phyloP scores from a whole-genome alignment of 1,284 basidiomycete genomes.

The Lignosus rhinocerotis region DNA sequence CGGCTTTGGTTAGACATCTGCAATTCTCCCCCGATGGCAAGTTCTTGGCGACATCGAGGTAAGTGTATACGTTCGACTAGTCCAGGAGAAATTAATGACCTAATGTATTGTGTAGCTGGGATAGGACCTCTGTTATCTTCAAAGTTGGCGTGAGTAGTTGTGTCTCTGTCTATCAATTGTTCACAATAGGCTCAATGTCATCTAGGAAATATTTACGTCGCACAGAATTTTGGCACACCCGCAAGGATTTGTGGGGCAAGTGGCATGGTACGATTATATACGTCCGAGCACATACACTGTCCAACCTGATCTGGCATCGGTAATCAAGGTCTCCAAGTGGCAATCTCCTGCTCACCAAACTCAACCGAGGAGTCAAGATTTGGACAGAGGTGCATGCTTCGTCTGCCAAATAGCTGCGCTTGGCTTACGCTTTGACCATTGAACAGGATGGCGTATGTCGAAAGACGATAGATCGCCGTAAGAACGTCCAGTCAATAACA shows the following conservation, averaged over 20 bases:
- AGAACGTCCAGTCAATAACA: constrained; percentile 63
- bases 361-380: constrained; percentile 70
- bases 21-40: constrained; percentile 74
- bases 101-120: constrained; percentile 54
- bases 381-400: constrained; percentile 63
- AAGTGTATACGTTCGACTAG: constrained; percentile 3
- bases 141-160: constrained; percentile 55
- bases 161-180: background rate
- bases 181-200: background rate
- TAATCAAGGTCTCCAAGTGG: constrained; percentile 61
- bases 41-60: constrained; percentile 73
- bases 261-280: constrained; percentile 59
- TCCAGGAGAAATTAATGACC: background rate
- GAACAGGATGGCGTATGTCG: constrained; percentile 69
- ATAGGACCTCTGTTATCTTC: constrained; percentile 74
- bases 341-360: constrained; percentile 62
- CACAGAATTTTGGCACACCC: constrained; percentile 72
- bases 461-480: constrained; percentile 66
- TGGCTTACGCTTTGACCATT: background rate
- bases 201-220: constrained; percentile 54
- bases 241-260: constrained; percentile 76
- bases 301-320: background rate
- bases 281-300: background rate
- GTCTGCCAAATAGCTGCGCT: background rate
- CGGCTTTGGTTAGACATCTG: constrained; percentile 65